These are phyloP conservation scores for Millerozyma miso DNA, from an alignment of 805 yeast species.

Conservation along the genomic window DNA sequence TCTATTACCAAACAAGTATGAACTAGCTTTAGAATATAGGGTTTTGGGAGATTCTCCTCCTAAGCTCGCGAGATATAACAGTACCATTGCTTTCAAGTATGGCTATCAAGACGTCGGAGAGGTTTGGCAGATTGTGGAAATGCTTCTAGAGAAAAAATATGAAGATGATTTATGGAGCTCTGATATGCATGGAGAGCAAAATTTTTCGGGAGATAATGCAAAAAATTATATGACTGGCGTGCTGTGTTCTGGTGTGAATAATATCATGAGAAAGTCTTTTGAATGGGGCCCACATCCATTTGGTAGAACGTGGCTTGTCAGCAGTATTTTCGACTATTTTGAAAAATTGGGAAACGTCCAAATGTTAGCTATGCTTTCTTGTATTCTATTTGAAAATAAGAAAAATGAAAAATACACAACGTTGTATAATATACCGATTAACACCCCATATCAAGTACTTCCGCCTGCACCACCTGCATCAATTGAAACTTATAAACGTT, in stretches of 20 bases:
- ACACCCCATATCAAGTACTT: conserved; percentile 41
- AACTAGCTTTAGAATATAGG: conserved; percentile 63
- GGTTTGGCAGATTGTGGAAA: conserved; percentile 66
- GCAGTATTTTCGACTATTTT: conserved; percentile 58
- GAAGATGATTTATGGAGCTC: neutral
- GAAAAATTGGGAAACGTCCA: conserved; percentile 67
- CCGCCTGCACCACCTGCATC: conserved; percentile 23
- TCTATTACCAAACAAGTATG: conserved; percentile 71
- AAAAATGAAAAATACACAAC: conserved; percentile 14
- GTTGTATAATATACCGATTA: conserved; percentile 36
- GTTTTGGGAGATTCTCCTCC: conserved; percentile 63
- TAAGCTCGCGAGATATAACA: conserved; percentile 63
- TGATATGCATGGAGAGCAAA: neutral
- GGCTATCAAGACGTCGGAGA: conserved; percentile 63
- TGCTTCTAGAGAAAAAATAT: conserved; percentile 39
- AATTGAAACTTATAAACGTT: neutral
- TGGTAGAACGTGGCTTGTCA: conserved; percentile 65
- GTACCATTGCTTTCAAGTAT: conserved; percentile 60
- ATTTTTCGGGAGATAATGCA: conserved; percentile 3
- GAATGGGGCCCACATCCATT: conserved; percentile 82
- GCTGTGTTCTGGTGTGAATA: neutral
- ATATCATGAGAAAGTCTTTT: conserved; percentile 16
- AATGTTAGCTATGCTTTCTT: conserved; percentile 86
- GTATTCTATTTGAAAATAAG: conserved; percentile 54
- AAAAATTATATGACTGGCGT: neutral